Conservation (phyloP, 164 flowering plant genomes). For the Kingdonia uniflora region DNA sequence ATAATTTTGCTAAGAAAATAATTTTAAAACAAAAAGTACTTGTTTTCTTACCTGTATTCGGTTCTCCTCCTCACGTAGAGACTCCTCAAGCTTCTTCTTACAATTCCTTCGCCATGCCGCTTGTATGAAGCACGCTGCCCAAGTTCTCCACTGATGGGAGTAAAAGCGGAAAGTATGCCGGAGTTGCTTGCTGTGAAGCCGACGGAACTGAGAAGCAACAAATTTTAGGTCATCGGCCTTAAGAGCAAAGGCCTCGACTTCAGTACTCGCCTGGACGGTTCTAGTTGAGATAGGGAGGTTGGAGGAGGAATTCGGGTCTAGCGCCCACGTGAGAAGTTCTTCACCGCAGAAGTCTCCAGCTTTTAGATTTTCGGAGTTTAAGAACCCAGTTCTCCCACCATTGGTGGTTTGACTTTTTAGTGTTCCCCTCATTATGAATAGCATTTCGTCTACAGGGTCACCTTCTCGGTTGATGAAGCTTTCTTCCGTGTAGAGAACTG, state of each 20-base stretch:
- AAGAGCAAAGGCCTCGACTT: conserved; percentile 88
- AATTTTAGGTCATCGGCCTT: conserved; percentile 72
- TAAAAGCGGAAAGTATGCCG: conserved; percentile 80
- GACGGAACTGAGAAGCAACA: conserved; percentile 77
- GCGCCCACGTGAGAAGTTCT: conserved; percentile 92
- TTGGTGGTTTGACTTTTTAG: conserved; percentile 67
- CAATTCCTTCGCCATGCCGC: conserved; percentile 78
- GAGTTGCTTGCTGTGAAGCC: conserved; percentile 89
- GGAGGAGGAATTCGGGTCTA: conserved; percentile 69
- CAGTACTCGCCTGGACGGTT: conserved; percentile 64
- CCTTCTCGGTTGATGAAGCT: conserved; percentile 83
- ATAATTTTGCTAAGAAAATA: too few species aligned
- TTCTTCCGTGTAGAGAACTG: conserved; percentile 60
- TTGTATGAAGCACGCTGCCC: conserved; percentile 92
- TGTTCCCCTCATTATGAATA: conserved; percentile 83
- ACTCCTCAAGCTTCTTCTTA: conserved; percentile 59
- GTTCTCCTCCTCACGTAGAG: conserved; percentile 55
- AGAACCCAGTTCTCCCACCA: conserved; percentile 90
- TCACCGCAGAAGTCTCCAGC: conserved; percentile 98
- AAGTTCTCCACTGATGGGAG: conserved; percentile 93
- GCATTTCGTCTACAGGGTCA: conserved; percentile 91
- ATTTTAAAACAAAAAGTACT: too few species aligned
- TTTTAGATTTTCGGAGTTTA: conserved; percentile 60
- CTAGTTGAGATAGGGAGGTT: conserved; percentile 88
- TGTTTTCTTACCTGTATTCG: conserved; percentile 55